Conservation (phyloP, 2,329 filamentous ascomycete genomes). For the Colletotrichum lindemuthianum region DNA sequence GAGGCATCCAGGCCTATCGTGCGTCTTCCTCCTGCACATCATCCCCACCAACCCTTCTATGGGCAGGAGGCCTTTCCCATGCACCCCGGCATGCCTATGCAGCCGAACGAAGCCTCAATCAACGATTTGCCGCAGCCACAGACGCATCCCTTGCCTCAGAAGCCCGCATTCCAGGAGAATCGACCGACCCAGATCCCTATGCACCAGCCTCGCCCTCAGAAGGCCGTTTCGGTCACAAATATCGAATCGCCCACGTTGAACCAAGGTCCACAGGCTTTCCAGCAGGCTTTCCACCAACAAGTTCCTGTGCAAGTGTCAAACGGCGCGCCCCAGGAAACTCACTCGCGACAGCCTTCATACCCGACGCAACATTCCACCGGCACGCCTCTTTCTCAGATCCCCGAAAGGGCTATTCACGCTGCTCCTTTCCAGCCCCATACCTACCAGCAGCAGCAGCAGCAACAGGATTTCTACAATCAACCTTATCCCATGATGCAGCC, state of each 20-base stretch:
- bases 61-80: conserved; percentile 26
- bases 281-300: conserved; percentile 94
- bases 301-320: conserved; percentile 79
- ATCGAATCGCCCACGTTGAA: conserved; percentile 82
- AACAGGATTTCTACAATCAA: conserved; percentile 67
- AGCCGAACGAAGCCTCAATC: conserved; percentile 51
- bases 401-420: conserved; percentile 90
- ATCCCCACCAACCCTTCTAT: conserved; percentile 40
- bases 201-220: conserved; percentile 95
- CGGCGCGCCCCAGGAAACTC: conserved; percentile 66
- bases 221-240: conserved; percentile 90
- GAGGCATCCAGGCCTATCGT: conserved; percentile 79
- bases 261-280: conserved; percentile 79
- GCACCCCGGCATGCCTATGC: conserved; percentile 24
- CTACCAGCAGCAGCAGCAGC: conserved; percentile 65
- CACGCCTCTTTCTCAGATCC: conserved; percentile 90
- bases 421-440: conserved; percentile 85
- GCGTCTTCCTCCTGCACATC: conserved; percentile 76
- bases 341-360: conserved; percentile 75
- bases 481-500: conserved; percentile 66
- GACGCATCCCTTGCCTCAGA: conserved; percentile 67
- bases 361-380: conserved; percentile 76
- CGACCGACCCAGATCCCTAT: conserved; percentile 71
- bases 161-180: conserved; percentile 67
- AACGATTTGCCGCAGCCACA: conserved; percentile 67